Conservation (phyloP, 1,284 basidiomycete species). For the Serendipita sp. region DNA sequence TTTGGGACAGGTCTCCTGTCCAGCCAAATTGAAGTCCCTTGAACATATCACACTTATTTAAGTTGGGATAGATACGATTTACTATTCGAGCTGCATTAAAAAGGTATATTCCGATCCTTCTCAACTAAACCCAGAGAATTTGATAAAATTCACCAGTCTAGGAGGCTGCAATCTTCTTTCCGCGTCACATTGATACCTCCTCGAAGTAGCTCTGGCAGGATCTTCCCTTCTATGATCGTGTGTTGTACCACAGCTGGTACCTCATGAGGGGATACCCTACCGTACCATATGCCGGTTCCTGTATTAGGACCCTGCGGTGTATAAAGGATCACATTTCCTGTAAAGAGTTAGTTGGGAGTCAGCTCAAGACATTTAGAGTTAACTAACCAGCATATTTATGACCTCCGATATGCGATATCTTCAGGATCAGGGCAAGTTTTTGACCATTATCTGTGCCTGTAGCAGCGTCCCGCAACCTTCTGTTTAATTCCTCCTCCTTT, state of each 20-base stretch:
- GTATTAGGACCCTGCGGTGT: conserved; percentile 50
- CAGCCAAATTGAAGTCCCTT: no score
- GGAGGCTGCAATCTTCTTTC: conserved; percentile 43
- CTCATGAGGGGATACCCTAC: conserved; percentile 81
- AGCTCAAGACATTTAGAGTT: not conserved
- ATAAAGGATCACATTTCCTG: conserved; percentile 36
- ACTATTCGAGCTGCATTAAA: not conserved
- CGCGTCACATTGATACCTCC: conserved; percentile 64
- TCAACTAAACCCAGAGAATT: not conserved
- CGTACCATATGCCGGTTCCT: conserved; percentile 69
- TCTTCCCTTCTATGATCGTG: conserved; percentile 69
- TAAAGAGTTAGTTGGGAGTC: not conserved
- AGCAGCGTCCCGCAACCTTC: conserved; percentile 32
- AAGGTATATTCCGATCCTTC: not conserved
- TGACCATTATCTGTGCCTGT: conserved; percentile 33
- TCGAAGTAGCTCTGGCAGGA: conserved; percentile 70
- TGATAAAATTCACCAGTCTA: conserved; percentile 47
- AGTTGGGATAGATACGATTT: not conserved
- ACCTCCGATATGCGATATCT: conserved; percentile 79
- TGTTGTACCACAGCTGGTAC: conserved; percentile 75
- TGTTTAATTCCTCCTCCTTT: conserved; percentile 21
- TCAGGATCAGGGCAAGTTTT: conserved; percentile 59
- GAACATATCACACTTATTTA: no score
- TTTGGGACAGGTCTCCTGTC: no score
- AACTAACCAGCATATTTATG: conserved; percentile 68